A percentile compares a stretch with the other conserved stretches of the same genome.
phyloP scores from a whole-genome alignment of 2,329 filamentous ascomycete genomes.

The Podosphaera xanthii region DNA sequence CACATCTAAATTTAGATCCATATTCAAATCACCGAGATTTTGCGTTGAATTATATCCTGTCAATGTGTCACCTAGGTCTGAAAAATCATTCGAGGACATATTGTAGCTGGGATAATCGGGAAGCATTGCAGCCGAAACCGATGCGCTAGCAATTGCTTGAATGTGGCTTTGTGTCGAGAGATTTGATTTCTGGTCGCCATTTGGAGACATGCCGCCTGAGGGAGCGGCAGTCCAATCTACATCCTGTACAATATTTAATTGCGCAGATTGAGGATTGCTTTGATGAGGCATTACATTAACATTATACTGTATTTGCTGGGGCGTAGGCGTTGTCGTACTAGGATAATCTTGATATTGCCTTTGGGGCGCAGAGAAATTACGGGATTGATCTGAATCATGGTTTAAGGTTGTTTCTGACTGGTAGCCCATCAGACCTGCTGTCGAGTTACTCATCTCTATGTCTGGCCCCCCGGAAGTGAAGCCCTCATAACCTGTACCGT shows the following conservation, averaged over 20 bases:
- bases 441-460: slow-evolving; percentile 39
- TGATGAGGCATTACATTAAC: slow-evolving; percentile 4
- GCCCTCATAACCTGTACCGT: slow-evolving; percentile 30
- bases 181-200: slow-evolving; percentile 2
- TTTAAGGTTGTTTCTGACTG: slow-evolving; percentile 35
- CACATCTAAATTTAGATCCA: slow-evolving; percentile 35
- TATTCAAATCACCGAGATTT: slow-evolving; percentile 22
- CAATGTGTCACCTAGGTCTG: slow-evolving; percentile 41
- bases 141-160: slow-evolving; percentile 3
- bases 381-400: slow-evolving; percentile 27
- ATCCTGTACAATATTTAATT: slow-evolving; percentile 22
- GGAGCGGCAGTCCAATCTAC: slow-evolving; percentile 59
- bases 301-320: slow-evolving; percentile 7
- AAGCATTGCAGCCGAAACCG: slow-evolving; percentile 5
- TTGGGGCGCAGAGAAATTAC: slow-evolving; percentile 31
- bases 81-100: slow-evolving; percentile 33
- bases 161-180: slow-evolving; percentile 3
- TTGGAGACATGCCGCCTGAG: slow-evolving; percentile 29
- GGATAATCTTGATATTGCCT: slow-evolving; percentile 35
- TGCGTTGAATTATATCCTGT: slow-evolving; percentile 50
- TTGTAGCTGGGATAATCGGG: slow-evolving; percentile 10
- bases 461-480: slow-evolving; percentile 35
- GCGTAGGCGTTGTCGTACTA: slow-evolving; percentile 25
- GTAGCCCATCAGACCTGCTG: slow-evolving; percentile 43
- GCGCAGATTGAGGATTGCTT: slow-evolving; percentile 8